Evolutionary conservation across 805 yeast genomes (phyloP), one percentile per base, ranked within the genome.

Genomic region (Candida tammaniensis): DNA sequence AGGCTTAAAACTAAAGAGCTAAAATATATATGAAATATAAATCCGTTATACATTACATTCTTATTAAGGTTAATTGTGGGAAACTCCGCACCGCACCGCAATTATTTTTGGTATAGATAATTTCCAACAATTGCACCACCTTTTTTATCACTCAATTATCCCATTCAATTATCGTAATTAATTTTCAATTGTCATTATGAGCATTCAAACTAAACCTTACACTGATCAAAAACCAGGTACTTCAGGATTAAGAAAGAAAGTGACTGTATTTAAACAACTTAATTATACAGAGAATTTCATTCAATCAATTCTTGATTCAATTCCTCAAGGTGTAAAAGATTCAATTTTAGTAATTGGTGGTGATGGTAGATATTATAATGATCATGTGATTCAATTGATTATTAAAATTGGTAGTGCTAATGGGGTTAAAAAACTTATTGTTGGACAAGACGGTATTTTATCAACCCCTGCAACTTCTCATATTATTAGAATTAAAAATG

Each of bases 381-480:
- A 77, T 48, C 73, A 70, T 28, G 89, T 88, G 25, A 76, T 93
- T 50, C 86, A 87, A 55, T 64, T 82, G 54, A 91, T 91, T 51
- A 83, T 86, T 22, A 64, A 78, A 47, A 86, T 91, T 35, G 82
- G 86, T 40, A 94, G 95, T 20, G 98, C 91, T 30, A 91, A 91
- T 55, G 95, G 95, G 23, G 95, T 89, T 36, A 70, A 67, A 49
- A 86, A 86, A 58, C 66, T 91, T 51, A 82, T 91, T 46, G 70
- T 91, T 43, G 98, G 98, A 42, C 86, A 86, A 51, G 54, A 83
- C 51, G 97, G 97, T 14, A 71, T 93, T 39, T 69, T 93, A 34
- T 86, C 96, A 14, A 93, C 98, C 4, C 98, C 98, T 1, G 97
- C 98, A 12, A 91, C 96, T 14, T 86, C 96, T n/a, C 86, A 88